These are phyloP conservation scores for Suhomyces ambrosiae DNA, from an alignment of 1,139 yeast species.

Conservation along the genomic window DNA sequence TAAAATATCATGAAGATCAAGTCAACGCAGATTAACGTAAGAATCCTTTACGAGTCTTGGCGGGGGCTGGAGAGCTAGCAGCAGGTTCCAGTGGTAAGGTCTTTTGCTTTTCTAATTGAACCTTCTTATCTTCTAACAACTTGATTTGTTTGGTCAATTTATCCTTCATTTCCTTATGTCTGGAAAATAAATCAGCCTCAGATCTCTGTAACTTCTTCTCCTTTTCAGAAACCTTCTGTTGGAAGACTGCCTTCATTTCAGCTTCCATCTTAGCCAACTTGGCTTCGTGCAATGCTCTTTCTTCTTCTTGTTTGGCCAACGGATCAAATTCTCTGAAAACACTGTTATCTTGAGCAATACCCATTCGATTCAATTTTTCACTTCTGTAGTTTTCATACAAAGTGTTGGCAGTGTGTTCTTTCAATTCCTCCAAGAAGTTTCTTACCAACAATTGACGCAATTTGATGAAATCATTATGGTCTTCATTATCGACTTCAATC, in stretches of 20 bases:
- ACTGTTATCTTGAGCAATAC: constrained; percentile 87
- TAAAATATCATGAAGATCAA: too few relatives aligned
- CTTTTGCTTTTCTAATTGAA: constrained; percentile 71
- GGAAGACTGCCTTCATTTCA: constrained; percentile 96
- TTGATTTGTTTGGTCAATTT: constrained; percentile 85
- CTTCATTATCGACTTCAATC: constrained; percentile 92
- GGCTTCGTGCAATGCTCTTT: constrained; percentile 89
- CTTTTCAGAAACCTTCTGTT: constrained; percentile 94
- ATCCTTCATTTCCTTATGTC: constrained; percentile 97
- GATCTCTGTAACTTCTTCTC: constrained; percentile 96
- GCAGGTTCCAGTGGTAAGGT: constrained; percentile 42
- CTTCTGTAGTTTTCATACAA: constrained; percentile 91
- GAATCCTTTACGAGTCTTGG: constrained; percentile 63
- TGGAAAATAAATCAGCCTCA: constrained; percentile 92
- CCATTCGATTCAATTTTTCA: constrained; percentile 76
- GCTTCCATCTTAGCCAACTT: constrained; percentile 92
- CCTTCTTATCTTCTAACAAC: constrained; percentile 88
- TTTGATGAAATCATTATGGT: constrained; percentile 89
- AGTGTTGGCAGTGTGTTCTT: constrained; percentile 76
- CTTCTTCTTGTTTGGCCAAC: constrained; percentile 89
- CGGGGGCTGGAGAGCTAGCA: constrained; percentile 43
- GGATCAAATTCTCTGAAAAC: constrained; percentile 97
- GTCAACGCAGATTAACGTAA: constrained; percentile 51
- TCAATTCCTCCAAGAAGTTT: constrained; percentile 90
- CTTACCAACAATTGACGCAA: constrained; percentile 88